These are phyloP conservation scores for Erythrophleum ivorense DNA, from an alignment of 331 rosid genomes.

Conservation along the genomic window DNA sequence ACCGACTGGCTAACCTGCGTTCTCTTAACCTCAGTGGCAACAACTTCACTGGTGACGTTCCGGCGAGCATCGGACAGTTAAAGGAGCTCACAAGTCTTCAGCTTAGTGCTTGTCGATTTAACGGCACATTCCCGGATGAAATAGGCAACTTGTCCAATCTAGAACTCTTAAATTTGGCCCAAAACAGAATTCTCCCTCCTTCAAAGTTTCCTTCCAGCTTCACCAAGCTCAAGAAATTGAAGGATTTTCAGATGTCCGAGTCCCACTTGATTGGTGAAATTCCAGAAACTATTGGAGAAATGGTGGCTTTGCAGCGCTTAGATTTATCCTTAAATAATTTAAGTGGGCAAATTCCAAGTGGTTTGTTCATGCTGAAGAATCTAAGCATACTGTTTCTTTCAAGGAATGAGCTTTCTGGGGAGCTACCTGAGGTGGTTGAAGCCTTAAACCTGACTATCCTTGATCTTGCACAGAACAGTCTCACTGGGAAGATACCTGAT, in stretches of 20 bases:
- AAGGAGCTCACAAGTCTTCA: constrained; percentile 50
- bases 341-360: constrained; percentile 59
- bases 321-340: constrained; percentile 49
- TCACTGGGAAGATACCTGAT: constrained; percentile 65
- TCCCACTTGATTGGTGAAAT: constrained; percentile 59
- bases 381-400: constrained; percentile 51
- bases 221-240: constrained; percentile 65
- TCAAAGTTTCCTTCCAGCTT: constrained; percentile 53
- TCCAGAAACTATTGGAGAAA: constrained; percentile 56
- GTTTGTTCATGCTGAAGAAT: constrained; percentile 58
- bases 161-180: constrained; percentile 45
- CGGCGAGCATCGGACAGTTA: constrained; percentile 56
- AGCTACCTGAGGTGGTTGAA: constrained; percentile 59
- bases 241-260: constrained; percentile 34
- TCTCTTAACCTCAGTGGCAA: constrained; percentile 55
- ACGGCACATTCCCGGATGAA: constrained; percentile 64
- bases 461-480: constrained; percentile 56
- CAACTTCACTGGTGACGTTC: constrained; percentile 67
- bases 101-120: constrained; percentile 35
- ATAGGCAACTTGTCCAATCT: constrained; percentile 72
- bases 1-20: constrained; percentile 47
- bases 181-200: constrained; percentile 32
- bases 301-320: constrained; percentile 55
- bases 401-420: constrained; percentile 57
- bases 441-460: constrained; percentile 48